phyloP scores from a whole-genome alignment of 768 basidiomycete species.

The Tylopilus plumbeoviolaceoides region DNA sequence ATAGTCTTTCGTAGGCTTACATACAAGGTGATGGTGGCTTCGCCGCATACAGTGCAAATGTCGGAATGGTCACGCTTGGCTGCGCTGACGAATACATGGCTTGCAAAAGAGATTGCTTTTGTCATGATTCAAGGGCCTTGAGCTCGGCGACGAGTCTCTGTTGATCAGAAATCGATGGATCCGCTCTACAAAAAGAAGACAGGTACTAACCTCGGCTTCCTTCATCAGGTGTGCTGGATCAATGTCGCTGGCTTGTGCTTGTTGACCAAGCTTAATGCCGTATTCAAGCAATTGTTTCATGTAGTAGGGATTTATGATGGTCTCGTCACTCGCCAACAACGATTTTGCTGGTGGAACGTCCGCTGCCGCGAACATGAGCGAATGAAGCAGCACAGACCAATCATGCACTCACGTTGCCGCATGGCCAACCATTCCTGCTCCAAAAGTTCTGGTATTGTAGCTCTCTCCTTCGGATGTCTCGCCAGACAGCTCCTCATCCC shows the following conservation, averaged over 20 bases:
- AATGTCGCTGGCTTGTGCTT: conserved; percentile 36
- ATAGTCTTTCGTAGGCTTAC: conserved; percentile 24
- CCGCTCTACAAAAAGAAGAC: neutral
- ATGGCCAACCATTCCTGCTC: conserved; percentile 75
- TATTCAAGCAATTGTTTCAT: conserved; percentile 73
- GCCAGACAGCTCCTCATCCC: conserved; percentile 80
- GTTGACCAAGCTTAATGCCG: conserved; percentile 58
- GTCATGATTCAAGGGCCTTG: conserved; percentile 43
- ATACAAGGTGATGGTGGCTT: conserved; percentile 26
- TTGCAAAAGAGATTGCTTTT: conserved; percentile 12
- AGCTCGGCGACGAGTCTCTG: conserved; percentile 67
- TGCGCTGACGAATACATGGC: conserved; percentile 26
- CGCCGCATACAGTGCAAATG: conserved; percentile 27
- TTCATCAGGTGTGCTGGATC: conserved; percentile 44
- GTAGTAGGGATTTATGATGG: conserved; percentile 74
- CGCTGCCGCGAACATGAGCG: conserved; percentile 16
- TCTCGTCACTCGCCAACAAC: conserved; percentile 48
- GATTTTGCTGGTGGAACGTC: conserved; percentile 29
- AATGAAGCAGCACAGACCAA: neutral
- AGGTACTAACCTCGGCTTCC: conserved; percentile 52
- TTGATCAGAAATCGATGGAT: conserved; percentile 2
- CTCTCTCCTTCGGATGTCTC: conserved; percentile 76
- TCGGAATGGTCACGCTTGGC: conserved; percentile 19
- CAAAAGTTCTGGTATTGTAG: conserved; percentile 84
- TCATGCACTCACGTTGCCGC: conserved; percentile 33